Evolutionary conservation across 2,329 filamentous ascomycete species (phyloP), one percentile per base, ranked within the genome.

Genomic region (Xylariaceae sp.): DNA sequence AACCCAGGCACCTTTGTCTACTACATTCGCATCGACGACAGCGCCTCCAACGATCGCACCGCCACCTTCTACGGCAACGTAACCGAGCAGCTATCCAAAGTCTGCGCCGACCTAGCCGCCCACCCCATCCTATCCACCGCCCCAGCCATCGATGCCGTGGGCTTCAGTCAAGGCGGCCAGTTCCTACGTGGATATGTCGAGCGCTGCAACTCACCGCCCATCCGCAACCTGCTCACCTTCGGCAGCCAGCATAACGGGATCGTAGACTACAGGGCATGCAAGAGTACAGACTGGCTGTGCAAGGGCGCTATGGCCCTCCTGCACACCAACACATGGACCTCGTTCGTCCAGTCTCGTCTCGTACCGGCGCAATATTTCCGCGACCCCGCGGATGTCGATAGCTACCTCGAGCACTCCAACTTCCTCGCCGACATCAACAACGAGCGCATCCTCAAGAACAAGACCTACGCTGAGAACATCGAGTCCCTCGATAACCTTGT

Each of bases 371-470:
- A 99, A 74, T 99, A 99, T 74, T 97, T 87, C 75, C 86, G 92
- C 45, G 82, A 91, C 57, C 80, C 81, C 53, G 65, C 71, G 49
- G 73, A 90, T 65, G 70, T 90, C 67, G 80, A 83, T 1, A 71
- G 76, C 30, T 99, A 97, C 66, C 79, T 97, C 17, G 81, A 85
- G 58, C 68, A 82, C 65, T 94, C 88, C 61, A 92, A 91, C 66
- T 96, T 95, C 69, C 75, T 99, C 9, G 94, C 92, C 10, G 92
- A 97, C 65, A 86, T 97, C 71, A 99, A 99, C 71, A 97, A 97
- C 68, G 94, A 99, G 78, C 80, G 91, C 11, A 56, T 58, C 43
- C 53, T 73, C 47, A 95, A 95, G 80, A 96, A 90, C 62, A 62
- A 70, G 33, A 77, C 72, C 11, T 99, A 97, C 68, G 83, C 79